These are phyloP conservation scores for Euptelea pleiosperma DNA, from an alignment of 164 flowering plant genomes.

Conservation along the genomic window DNA sequence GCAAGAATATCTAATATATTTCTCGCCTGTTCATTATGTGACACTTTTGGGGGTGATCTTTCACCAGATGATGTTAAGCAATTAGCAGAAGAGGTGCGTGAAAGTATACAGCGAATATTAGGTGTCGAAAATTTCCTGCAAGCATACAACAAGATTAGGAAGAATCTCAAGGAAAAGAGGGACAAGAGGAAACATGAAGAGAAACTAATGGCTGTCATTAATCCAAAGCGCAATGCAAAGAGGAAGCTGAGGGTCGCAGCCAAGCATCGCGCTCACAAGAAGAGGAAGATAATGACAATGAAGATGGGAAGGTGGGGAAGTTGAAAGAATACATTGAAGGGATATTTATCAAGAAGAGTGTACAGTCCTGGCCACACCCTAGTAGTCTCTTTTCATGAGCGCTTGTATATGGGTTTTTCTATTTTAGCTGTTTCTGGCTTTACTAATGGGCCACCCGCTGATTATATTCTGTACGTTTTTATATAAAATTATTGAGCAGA, in stretches of 20 bases:
- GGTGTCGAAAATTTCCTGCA: constrained; percentile 54
- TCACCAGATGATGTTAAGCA: constrained; percentile 68
- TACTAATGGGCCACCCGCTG: not conserved
- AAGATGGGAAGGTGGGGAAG: constrained; percentile 58
- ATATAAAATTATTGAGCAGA: too few species aligned
- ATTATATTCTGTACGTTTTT: too few species aligned
- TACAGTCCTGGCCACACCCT: not conserved
- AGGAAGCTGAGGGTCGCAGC: constrained; percentile 64
- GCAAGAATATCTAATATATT: too few species aligned
- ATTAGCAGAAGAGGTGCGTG: constrained; percentile 59
- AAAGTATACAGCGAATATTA: constrained; percentile 34
- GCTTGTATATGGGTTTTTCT: not conserved
- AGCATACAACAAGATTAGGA: constrained; percentile 52
- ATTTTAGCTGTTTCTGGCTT: not conserved
- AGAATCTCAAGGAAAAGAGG: constrained; percentile 59
- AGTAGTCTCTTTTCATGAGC: too few species aligned
- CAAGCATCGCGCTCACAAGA: constrained; percentile 73
- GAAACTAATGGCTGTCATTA: constrained; percentile 70
- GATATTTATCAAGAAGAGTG: not conserved
- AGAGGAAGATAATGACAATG: constrained; percentile 70
- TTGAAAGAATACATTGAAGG: not conserved
- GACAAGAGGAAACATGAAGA: constrained; percentile 71
- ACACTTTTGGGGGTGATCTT: not conserved
- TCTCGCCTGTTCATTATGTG: not conserved
- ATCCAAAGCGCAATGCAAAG: constrained; percentile 82